phyloP scores from a whole-genome alignment of 139 green algal species.

The Micractinium sp. region DNA sequence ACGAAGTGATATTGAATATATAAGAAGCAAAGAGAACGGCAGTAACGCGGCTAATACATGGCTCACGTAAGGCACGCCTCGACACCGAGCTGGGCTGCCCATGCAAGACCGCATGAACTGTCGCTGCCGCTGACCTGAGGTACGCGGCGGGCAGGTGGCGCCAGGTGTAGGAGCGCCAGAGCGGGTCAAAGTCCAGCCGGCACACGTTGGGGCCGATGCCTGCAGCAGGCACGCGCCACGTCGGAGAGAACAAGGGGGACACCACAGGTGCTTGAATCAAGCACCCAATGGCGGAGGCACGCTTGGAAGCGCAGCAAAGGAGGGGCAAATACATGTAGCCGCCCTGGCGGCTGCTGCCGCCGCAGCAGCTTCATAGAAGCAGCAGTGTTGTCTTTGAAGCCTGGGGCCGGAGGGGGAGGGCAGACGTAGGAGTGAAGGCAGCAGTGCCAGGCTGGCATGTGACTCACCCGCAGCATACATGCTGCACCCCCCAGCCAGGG shows the following conservation, averaged over 20 bases:
- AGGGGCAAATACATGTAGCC: neutral
- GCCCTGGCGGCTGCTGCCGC: too few species aligned
- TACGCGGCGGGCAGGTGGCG: neutral
- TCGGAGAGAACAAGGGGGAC: neutral
- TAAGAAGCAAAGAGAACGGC: too few species aligned
- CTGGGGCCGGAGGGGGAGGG: neutral
- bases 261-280: neutral
- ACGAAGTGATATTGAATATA: too few species aligned
- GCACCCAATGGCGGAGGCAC: too few species aligned
- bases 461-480: neutral
- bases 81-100: too few species aligned
- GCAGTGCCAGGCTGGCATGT: too few species aligned
- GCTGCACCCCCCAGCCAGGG: neutral
- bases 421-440: neutral
- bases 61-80: too few species aligned
- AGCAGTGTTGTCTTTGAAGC: too few species aligned
- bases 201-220: slow-evolving; percentile 5
- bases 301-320: neutral
- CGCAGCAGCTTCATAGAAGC: too few species aligned
- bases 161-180: slow-evolving; percentile 28
- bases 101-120: too few species aligned
- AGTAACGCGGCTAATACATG: too few species aligned
- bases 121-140: neutral
- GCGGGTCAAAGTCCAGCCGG: slow-evolving; percentile 7
- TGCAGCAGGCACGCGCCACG: neutral